Evolutionary conservation across 768 basidiomycete genomes (phyloP), one percentile per base, ranked within the genome.

Genomic region (Leucosporidium scottii): DNA sequence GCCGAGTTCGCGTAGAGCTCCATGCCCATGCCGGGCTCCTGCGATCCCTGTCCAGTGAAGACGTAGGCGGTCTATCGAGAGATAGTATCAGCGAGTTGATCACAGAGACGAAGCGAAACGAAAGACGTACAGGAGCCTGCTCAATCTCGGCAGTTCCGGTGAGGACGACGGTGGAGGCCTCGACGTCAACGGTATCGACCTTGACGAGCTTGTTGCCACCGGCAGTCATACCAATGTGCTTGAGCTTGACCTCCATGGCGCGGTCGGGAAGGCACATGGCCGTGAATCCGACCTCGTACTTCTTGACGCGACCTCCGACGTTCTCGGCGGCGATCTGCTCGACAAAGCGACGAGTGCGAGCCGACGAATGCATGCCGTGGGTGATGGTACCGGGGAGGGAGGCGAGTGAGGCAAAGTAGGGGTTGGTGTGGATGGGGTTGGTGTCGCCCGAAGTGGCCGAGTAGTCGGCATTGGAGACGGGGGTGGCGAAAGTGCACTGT

Each of bases 21-120:
- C 93, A 99, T 98, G 25, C 96, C 96, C 96, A 99, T 98, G 25
- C 94, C 92, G 56, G 87, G 87, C 79, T 98, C 94, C 78, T 98
- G 94, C 9, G 93, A 97, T 64, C 94, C 94, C 78, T 98, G 94
- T 36, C 94, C 94, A 50, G 94, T 98, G 83, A 98, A 98, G 73
- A 96, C 92, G 73, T 97, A 98, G 44, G 90, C 91, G 8, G 93
- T 94, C 23, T 85, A 83, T 31, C 12, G 28, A 31, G 13, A 36
- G 6, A 23, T n/a, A 21, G 28, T 1, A 30, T 15, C 12, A 25
- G 18, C 18, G 20, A 39, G n/a, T 6, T 59, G 13, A 8, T 25
- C 55, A 8, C 18, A 50, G 7, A 31, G 6, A 53, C 17, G 27
- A 30, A 48, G 1, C 12, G 57, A 23, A 21, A 39, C 9, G 34